Evolutionary conservation across 2,329 filamentous ascomycete genomes (phyloP), one percentile per base, ranked within the genome.

Genomic region (Alternaria rosae): DNA sequence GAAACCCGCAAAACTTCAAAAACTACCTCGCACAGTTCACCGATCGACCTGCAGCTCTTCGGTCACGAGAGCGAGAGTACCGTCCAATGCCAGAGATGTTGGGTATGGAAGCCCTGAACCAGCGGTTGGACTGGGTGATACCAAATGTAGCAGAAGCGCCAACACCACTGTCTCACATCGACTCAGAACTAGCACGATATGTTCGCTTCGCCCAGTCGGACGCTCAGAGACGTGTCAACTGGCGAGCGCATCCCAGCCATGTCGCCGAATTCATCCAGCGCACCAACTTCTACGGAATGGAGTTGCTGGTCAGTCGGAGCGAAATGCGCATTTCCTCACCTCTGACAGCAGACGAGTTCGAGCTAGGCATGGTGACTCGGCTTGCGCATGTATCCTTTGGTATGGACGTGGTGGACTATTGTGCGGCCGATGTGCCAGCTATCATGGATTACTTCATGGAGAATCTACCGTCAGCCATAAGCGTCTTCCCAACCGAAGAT

Each of bases 141-240:
- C 26, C 23, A 15, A 12, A 13, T 23, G 11, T 21, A 4, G 32
- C 21, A 6, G 26, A 38, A 26, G 28, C 25, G 5, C 9, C 41
- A 12, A 23, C 13, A 32, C 42, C 54, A 8, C 45, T 47, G 26
- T n/a, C 25, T 0, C 17, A 45, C 7, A 47, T 38, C 10, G 8
- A 28, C 17, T 54, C 59, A 3, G 26, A 59, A n/a, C 25, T 57
- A 8, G 38, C 53, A 17, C 59, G 59, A 20, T 62, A 55, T 42
- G 42, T 62, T 23, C 59, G 62, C 11, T 65, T 59, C 11, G 55
- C 62, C 9, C 52, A 54, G 21, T 59, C 52, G 3, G 25, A 54
- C 21, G 43, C 55, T 7, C 51, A 57, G 28, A 13, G 20, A 12
- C 15, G 51, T 2, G 25, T 65, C 1, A 38, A 55, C 38, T 62